Evolutionary conservation across 805 yeast species (phyloP).

Genomic region (Kuraishia borneana): DNA sequence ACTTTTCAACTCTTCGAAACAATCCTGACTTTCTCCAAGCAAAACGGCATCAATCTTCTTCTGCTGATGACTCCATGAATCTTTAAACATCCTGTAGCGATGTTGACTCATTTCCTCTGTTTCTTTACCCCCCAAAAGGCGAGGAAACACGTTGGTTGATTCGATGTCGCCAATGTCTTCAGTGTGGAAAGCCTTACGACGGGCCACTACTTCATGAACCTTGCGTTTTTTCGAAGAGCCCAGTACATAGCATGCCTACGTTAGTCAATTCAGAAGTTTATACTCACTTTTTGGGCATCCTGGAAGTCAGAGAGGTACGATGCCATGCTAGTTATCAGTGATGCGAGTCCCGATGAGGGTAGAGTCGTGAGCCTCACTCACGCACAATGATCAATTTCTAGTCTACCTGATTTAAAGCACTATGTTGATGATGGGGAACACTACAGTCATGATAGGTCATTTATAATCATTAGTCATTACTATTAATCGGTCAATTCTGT

Average conservation of each 20-base stretch:
- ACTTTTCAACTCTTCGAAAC: conserved; percentile 20
- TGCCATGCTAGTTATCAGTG: neutral
- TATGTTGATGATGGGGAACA: no score
- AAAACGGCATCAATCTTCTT: conserved; percentile 16
- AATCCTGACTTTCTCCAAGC: conserved; percentile 20
- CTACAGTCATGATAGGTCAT: no score
- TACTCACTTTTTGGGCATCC: conserved; percentile 18
- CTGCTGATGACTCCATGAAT: conserved; percentile 25
- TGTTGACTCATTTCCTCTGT: conserved; percentile 20
- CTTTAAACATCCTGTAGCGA: conserved; percentile 29
- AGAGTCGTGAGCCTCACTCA: no score
- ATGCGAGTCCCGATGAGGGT: no score
- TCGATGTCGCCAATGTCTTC: conserved; percentile 6
- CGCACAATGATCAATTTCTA: no score
- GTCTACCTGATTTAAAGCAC: no score
- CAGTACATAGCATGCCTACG: conserved; percentile 5
- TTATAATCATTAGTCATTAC: no score
- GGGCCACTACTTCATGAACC: neutral
- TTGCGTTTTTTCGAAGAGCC: neutral
- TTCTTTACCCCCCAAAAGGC: conserved; percentile 32
- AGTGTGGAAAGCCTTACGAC: neutral
- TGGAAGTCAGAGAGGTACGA: conserved; percentile 8
- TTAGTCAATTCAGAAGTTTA: neutral
- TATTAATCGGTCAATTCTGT: no score
- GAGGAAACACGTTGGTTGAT: conserved; percentile 20